Evolutionary conservation across 192 early-diverging fungal genomes (phyloP).

Genomic region (Endogone sp.): DNA sequence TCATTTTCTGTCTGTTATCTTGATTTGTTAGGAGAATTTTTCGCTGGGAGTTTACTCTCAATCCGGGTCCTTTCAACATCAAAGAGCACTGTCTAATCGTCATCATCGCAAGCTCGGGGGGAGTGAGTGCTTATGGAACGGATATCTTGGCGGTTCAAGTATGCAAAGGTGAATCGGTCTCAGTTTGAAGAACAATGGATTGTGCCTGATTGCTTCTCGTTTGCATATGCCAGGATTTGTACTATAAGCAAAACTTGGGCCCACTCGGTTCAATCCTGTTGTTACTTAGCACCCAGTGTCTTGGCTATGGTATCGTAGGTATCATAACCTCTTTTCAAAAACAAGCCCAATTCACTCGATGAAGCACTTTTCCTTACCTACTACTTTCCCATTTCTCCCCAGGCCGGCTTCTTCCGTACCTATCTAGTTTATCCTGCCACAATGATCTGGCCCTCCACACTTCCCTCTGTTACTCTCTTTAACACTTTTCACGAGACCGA

Average conservation of each 20-base stretch:
- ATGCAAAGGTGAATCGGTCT: too few species aligned
- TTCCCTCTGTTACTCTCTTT: conserved; percentile 20
- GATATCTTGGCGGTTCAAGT: conserved; percentile 22
- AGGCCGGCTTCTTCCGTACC: conserved; percentile 12
- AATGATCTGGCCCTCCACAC: conserved; percentile 11
- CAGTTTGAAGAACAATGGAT: too few species aligned
- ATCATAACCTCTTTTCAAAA: too few species aligned
- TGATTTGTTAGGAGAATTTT: not conserved
- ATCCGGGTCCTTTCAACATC: conserved; percentile 41
- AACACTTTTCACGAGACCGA: conserved; percentile 16
- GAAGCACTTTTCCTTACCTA: too few species aligned
- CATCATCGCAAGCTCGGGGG: conserved; percentile 41
- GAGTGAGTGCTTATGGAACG: conserved; percentile 32
- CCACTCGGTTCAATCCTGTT: conserved; percentile 49
- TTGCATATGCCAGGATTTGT: conserved; percentile 1
- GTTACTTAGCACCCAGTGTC: conserved; percentile 21
- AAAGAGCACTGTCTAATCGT: conserved; percentile 45
- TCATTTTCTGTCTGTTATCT: conserved; percentile 9
- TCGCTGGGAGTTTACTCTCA: conserved; percentile 18
- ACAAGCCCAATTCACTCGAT: too few species aligned
- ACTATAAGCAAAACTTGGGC: conserved; percentile 66
- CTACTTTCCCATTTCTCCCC: too few species aligned
- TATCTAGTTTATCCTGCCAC: conserved; percentile 16
- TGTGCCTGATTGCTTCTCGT: not conserved
- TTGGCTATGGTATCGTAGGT: conserved; percentile 24